Percentiles rank a stretch among this genome's conserved stretches.
phyloP scores from a whole-genome alignment of 1,284 basidiomycete species.

The Ceratobasidium sp. region DNA sequence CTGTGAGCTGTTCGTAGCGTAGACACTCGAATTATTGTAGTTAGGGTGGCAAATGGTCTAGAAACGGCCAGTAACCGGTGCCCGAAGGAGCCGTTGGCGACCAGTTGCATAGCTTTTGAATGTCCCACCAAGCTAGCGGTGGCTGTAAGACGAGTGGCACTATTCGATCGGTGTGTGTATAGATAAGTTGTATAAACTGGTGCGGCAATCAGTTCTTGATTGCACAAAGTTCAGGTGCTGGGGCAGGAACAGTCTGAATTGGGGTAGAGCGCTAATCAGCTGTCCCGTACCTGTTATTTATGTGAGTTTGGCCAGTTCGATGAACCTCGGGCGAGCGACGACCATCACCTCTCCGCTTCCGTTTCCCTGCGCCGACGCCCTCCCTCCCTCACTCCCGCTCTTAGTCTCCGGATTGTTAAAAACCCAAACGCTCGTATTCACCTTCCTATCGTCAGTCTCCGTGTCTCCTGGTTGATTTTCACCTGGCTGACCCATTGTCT shows the following conservation, averaged over 20 bases:
- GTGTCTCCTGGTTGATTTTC: not conserved
- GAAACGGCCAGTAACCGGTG: too few relatives aligned
- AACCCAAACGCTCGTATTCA: conserved; percentile 17
- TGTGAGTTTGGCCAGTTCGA: conserved; percentile 32
- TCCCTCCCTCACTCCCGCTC: not conserved
- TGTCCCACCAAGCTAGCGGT: not conserved
- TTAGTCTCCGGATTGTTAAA: not conserved
- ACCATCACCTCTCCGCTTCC: conserved; percentile 20
- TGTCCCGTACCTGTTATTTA: conserved; percentile 21
- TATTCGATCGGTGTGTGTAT: not conserved
- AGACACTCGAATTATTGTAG: too few relatives aligned
- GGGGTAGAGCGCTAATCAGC: conserved; percentile 17
- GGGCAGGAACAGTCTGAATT: not conserved
- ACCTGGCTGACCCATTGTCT: conserved; percentile 2
- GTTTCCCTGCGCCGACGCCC: conserved; percentile 17
- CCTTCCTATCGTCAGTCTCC: conserved; percentile 38
- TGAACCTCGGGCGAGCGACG: conserved; percentile 36
- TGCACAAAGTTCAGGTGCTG: not conserved
- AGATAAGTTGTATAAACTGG: not conserved
- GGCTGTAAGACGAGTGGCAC: not conserved
- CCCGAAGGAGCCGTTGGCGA: not conserved
- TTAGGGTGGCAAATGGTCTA: too few relatives aligned
- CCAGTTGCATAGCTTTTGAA: not conserved
- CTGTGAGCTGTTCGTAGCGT: too few relatives aligned
- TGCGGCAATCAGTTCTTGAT: not conserved